These are phyloP conservation scores for Talaromyces adpressus DNA, from an alignment of 495 filamentous ascomycete genomes.

Conservation along the genomic window DNA sequence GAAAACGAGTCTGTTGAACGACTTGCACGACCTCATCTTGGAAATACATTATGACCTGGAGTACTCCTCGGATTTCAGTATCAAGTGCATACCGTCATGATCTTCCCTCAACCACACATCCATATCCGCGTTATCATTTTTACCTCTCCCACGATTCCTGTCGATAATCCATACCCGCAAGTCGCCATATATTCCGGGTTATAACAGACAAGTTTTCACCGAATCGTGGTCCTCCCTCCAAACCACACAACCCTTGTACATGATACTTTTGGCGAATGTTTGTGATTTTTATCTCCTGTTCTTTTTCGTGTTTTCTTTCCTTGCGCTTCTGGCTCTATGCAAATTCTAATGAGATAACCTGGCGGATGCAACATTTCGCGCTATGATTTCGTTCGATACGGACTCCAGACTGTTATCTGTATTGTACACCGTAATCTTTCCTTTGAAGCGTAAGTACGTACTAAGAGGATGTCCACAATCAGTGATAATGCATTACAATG, in stretches of 20 bases:
- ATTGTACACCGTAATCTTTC: background rate
- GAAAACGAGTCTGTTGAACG: background rate
- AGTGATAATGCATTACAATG: background rate
- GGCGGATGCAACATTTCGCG: conserved; percentile 14
- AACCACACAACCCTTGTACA: conserved; percentile 2
- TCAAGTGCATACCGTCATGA: background rate
- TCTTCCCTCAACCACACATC: background rate
- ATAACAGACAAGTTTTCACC: background rate
- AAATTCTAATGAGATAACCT: conserved; percentile 5
- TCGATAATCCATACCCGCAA: conserved; percentile 15
- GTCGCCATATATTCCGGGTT: conserved; percentile 1
- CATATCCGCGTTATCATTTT: conserved; percentile 13
- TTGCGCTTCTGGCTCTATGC: background rate
- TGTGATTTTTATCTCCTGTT: conserved; percentile 15
- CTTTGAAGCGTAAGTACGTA: no score
- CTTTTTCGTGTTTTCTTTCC: conserved; percentile 7
- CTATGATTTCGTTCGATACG: conserved; percentile 4
- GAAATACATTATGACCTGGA: background rate
- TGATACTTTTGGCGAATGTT: conserved; percentile 24
- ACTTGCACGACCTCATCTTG: background rate
- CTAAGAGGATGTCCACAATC: background rate
- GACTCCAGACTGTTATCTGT: background rate
- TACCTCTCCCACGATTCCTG: conserved; percentile 18
- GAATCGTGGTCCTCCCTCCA: background rate
- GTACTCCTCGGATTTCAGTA: background rate